These are phyloP conservation scores for Balansia obtecta DNA, from an alignment of 2,329 filamentous ascomycete species.

Conservation along the genomic window DNA sequence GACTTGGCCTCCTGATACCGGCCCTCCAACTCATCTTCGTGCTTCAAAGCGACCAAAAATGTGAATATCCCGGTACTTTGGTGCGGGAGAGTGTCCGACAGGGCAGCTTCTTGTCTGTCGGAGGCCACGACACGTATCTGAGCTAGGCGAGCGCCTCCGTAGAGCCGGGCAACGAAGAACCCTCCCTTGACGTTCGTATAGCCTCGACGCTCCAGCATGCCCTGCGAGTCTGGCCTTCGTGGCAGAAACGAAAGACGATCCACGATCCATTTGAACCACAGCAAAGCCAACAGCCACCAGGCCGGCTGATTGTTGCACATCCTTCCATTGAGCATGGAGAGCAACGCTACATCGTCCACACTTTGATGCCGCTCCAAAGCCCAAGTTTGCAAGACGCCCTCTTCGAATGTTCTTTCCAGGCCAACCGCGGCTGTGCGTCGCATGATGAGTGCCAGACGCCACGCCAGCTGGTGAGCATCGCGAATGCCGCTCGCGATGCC, in stretches of 20 bases:
- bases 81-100: constrained; percentile 5
- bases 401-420: not conserved
- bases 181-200: constrained; percentile 5
- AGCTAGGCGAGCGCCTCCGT: constrained; percentile 6
- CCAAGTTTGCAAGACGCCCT: constrained; percentile 2
- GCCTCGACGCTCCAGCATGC: constrained; percentile 4
- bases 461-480: constrained; percentile 20
- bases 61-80: constrained; percentile 1
- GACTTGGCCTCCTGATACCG: not conserved
- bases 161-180: constrained; percentile 1
- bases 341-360: constrained; percentile 5
- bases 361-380: constrained; percentile 6
- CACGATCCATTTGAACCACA: not conserved
- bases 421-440: not conserved
- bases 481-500: constrained; percentile 22
- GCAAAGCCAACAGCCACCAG: not conserved
- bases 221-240: constrained; percentile 2
- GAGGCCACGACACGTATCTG: constrained; percentile 3
- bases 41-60: not conserved
- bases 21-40: not conserved
- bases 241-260: constrained; percentile 1
- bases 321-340: constrained; percentile 5
- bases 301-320: constrained; percentile 4
- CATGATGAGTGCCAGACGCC: constrained; percentile 14
- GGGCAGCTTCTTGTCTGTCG: not conserved